Evolutionary conservation across 2,329 filamentous ascomycete genomes (phyloP).

Genomic region (Periconia macrospinosa): DNA sequence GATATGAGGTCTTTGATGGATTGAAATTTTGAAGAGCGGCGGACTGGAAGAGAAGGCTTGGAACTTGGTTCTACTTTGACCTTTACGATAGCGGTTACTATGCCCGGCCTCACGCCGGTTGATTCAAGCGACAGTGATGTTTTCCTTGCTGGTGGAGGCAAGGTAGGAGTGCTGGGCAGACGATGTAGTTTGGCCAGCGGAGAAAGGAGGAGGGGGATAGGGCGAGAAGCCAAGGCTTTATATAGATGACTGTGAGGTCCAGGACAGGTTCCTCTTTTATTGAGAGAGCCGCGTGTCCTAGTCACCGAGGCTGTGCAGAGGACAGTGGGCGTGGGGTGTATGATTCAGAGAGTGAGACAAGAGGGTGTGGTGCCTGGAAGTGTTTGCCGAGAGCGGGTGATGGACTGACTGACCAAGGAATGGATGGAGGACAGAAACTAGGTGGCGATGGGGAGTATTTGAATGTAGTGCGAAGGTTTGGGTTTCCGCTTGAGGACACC

Average conservation of each 20-base stretch:
- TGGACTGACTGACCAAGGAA: too few relatives aligned
- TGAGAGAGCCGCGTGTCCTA: conserved; percentile 26
- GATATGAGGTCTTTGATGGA: conserved; percentile 26
- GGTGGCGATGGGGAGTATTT: conserved; percentile 14
- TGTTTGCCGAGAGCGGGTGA: conserved; percentile 24
- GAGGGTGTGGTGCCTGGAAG: conserved; percentile 27
- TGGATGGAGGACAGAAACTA: conserved; percentile 1
- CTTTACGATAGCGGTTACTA: conserved; percentile 16
- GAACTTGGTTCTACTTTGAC: conserved; percentile 29
- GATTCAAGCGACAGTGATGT: conserved; percentile 21
- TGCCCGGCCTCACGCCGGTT: conserved; percentile 37
- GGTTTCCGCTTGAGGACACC: conserved; percentile 26
- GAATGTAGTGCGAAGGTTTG: conserved; percentile 10
- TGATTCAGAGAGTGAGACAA: conserved; percentile 35
- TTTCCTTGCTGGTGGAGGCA: conserved; percentile 16
- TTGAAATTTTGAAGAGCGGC: conserved; percentile 21
- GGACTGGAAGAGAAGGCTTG: conserved; percentile 24
- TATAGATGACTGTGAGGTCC: conserved; percentile 35
- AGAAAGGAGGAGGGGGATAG: conserved; percentile 6
- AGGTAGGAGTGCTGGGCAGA: conserved; percentile 15
- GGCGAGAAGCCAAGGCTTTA: conserved; percentile 18
- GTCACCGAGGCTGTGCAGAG: conserved; percentile 35
- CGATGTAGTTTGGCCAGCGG: conserved; percentile 22
- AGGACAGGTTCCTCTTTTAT: conserved; percentile 2
- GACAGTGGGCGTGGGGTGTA: conserved; percentile 13